These are phyloP conservation scores for Trifolium subterraneum DNA, from an alignment of 306 rosid species.

Conservation along the genomic window DNA sequence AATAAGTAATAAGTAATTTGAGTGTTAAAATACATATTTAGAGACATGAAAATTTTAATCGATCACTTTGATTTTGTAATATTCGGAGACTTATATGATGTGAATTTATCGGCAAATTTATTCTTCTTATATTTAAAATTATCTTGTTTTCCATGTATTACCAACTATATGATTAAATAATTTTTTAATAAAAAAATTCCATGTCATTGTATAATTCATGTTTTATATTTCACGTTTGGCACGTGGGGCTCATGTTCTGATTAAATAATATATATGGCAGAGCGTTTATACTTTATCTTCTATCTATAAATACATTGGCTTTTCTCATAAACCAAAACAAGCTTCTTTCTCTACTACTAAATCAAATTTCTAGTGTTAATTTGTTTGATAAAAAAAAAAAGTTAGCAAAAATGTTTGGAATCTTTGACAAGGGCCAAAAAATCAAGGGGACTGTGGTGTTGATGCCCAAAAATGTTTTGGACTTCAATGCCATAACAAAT, in stretches of 20 bases:
- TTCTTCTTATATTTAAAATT: too few species aligned
- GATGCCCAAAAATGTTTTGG: slow-evolving; percentile 52
- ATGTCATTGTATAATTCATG: not conserved
- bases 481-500: slow-evolving; percentile 32
- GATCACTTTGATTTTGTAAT: too few species aligned
- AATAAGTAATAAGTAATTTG: too few species aligned
- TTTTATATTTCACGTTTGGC: slow-evolving; percentile 10
- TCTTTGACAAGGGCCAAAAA: slow-evolving; percentile 24
- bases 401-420: slow-evolving; percentile 22
- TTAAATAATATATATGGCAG: not conserved
- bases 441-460: slow-evolving; percentile 52
- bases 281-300: not conserved
- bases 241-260: not conserved
- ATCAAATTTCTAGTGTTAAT: not conserved
- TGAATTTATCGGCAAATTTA: too few species aligned
- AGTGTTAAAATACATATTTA: too few species aligned
- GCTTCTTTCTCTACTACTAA: slow-evolving; percentile 3
- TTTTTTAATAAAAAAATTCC: too few species aligned
- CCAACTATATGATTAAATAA: not conserved
- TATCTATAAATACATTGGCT: slow-evolving; percentile 12
- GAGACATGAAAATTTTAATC: too few species aligned
- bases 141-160: too few species aligned
- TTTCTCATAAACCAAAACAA: not conserved
- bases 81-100: too few species aligned
- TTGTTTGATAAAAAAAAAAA: not conserved